These are phyloP conservation scores for Alternaria arbusti DNA, from an alignment of 2,329 filamentous ascomycete genomes.

Conservation along the genomic window DNA sequence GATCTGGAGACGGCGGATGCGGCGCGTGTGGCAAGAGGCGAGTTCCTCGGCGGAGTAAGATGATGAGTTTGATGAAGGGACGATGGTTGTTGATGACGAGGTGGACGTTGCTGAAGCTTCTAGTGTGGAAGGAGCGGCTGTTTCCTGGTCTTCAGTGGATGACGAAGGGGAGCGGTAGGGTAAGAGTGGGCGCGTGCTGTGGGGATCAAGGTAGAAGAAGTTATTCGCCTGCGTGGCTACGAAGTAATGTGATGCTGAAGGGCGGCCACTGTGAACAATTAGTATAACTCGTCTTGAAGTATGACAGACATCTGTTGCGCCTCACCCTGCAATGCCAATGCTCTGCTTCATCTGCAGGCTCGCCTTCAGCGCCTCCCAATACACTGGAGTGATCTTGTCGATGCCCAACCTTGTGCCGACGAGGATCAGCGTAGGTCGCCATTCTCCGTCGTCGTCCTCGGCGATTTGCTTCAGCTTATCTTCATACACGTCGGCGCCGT, in stretches of 20 bases:
- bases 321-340: constrained; percentile 93
- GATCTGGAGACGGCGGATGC: constrained; percentile 81
- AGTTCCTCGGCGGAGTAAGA: constrained; percentile 76
- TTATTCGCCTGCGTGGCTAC: constrained; percentile 74
- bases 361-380: constrained; percentile 90
- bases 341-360: constrained; percentile 87
- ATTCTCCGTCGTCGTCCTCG: constrained; percentile 67
- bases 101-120: constrained; percentile 16
- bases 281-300: constrained; percentile 2
- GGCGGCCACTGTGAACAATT: constrained; percentile 71
- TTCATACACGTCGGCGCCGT: constrained; percentile 91
- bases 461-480: constrained; percentile 84
- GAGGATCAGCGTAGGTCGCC: constrained; percentile 85
- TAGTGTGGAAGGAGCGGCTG: constrained; percentile 1
- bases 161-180: constrained; percentile 58
- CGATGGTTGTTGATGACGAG: constrained; percentile 32
- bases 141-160: not conserved
- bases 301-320: not conserved
- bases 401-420: constrained; percentile 90
- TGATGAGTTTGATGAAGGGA: constrained; percentile 27
- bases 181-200: constrained; percentile 79
- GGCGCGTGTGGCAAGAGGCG: constrained; percentile 83
- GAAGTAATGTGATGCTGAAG: constrained; percentile 86
- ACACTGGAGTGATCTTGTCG: constrained; percentile 91
- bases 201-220: constrained; percentile 95